These are phyloP conservation scores for Phialophora chinensis DNA, from an alignment of 2,329 filamentous ascomycete genomes.

Conservation along the genomic window DNA sequence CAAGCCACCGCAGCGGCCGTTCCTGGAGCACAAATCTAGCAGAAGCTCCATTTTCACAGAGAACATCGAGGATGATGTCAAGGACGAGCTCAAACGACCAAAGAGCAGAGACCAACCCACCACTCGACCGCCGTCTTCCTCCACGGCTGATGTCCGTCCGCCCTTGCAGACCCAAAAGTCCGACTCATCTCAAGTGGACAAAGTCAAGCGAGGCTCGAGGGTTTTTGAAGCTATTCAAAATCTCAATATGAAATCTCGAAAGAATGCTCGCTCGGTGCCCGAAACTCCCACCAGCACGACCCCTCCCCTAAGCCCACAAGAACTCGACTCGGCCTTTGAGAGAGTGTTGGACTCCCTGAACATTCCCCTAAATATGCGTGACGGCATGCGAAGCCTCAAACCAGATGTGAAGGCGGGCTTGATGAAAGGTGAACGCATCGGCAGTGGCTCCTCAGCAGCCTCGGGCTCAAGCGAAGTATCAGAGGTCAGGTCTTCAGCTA, in stretches of 20 bases:
- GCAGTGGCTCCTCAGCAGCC: constrained; percentile 60
- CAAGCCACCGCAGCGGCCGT: constrained; percentile 51
- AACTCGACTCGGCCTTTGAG: constrained; percentile 40
- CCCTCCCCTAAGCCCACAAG: constrained; percentile 35
- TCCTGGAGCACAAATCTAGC: constrained; percentile 40
- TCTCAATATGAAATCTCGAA: constrained; percentile 35
- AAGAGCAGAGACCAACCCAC: constrained; percentile 31
- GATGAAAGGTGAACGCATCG: constrained; percentile 84
- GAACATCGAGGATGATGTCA: constrained; percentile 41
- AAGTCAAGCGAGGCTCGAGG: constrained; percentile 37
- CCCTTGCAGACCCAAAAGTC: constrained; percentile 21
- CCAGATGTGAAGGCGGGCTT: constrained; percentile 94
- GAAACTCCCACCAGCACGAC: constrained; percentile 12
- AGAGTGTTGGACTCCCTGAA: constrained; percentile 78
- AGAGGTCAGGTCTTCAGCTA: constrained; percentile 43
- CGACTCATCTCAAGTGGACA: constrained; percentile 29
- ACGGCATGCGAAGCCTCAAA: constrained; percentile 90
- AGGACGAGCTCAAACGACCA: constrained; percentile 20
- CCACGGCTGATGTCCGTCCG: constrained; percentile 12
- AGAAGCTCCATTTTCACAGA: constrained; percentile 42
- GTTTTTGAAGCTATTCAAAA: constrained; percentile 38
- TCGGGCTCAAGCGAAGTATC: constrained; percentile 51
- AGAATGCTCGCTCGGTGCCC: constrained; percentile 8
- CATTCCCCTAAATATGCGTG: constrained; percentile 89
- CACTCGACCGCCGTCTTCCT: constrained; percentile 29